These are phyloP conservation scores for Corymbia maculata DNA, from an alignment of 345 rosid genomes.

Conservation along the genomic window DNA sequence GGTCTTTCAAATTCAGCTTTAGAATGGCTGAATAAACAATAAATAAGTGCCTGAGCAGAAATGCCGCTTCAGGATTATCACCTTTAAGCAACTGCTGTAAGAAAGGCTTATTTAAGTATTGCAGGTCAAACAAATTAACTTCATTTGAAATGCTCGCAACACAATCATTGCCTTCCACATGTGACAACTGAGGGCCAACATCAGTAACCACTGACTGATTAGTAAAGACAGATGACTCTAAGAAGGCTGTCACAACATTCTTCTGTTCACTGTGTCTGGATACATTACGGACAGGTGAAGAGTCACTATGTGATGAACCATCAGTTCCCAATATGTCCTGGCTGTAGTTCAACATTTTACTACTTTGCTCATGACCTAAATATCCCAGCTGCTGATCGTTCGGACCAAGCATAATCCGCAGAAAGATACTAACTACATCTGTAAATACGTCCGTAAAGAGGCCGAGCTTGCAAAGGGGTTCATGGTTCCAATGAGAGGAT, in stretches of 20 bases:
- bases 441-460: conserved; percentile 21
- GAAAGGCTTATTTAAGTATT: conserved; percentile 18
- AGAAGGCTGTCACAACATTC: neutral
- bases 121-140: conserved; percentile 16
- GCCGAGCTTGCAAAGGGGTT: conserved; percentile 27
- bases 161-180: conserved; percentile 12
- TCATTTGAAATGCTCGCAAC: conserved; percentile 16
- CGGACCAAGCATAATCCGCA: conserved; percentile 25
- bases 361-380: conserved; percentile 11
- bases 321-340: neutral
- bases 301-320: neutral
- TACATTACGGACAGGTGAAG: neutral
- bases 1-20: conserved; percentile 49
- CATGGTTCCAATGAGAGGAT: conserved; percentile 20
- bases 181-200: neutral
- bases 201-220: conserved; percentile 6
- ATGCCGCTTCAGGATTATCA: conserved; percentile 39
- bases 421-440: conserved; percentile 27
- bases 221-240: conserved; percentile 3
- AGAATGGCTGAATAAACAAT: conserved; percentile 61
- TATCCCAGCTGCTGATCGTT: conserved; percentile 17
- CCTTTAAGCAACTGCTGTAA: conserved; percentile 49
- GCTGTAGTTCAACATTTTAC: neutral
- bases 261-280: neutral
- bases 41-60: conserved; percentile 62